Conservation (phyloP, 768 basidiomycete genomes). For the Collybia mongolica region DNA sequence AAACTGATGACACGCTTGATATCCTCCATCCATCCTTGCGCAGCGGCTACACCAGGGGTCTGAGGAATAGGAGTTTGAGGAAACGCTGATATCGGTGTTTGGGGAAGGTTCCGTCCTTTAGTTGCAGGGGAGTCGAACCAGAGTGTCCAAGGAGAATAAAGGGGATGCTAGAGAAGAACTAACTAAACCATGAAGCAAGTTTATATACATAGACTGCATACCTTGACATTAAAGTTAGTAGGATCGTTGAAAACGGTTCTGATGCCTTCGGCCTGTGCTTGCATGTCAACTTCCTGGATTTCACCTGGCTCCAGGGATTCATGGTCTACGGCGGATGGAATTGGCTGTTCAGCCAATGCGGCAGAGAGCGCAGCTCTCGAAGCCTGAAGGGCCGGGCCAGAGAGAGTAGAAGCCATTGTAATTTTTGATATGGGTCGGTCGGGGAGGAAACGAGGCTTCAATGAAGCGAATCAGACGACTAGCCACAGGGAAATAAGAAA, state of each 20-base stretch:
- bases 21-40: conserved; percentile 97
- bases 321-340: conserved; percentile 28
- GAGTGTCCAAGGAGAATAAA: conserved; percentile 93
- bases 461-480: too few relatives aligned
- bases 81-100: conserved; percentile 77
- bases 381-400: conserved; percentile 70
- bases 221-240: conserved; percentile 95
- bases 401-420: conserved; percentile 49
- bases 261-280: conserved; percentile 77
- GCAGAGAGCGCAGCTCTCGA: conserved; percentile 76
- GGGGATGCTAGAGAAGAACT: conserved; percentile 68
- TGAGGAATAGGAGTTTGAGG: conserved; percentile 73
- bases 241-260: conserved; percentile 94
- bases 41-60: conserved; percentile 71
- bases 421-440: conserved; percentile 18
- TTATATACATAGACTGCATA: conserved; percentile 24
- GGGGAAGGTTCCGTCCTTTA: conserved; percentile 86
- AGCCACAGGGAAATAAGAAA: conserved; percentile 6
- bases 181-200: neutral
- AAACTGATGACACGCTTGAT: conserved; percentile 96
- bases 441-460: too few relatives aligned
- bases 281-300: conserved; percentile 85
- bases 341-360: conserved; percentile 57
- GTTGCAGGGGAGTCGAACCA: conserved; percentile 97
- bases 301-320: conserved; percentile 71